A percentile compares a stretch with the other conserved stretches of the same genome.
These are phyloP conservation scores for Immersiella caudata DNA, from an alignment of 495 filamentous ascomycete species.

Conservation along the genomic window DNA sequence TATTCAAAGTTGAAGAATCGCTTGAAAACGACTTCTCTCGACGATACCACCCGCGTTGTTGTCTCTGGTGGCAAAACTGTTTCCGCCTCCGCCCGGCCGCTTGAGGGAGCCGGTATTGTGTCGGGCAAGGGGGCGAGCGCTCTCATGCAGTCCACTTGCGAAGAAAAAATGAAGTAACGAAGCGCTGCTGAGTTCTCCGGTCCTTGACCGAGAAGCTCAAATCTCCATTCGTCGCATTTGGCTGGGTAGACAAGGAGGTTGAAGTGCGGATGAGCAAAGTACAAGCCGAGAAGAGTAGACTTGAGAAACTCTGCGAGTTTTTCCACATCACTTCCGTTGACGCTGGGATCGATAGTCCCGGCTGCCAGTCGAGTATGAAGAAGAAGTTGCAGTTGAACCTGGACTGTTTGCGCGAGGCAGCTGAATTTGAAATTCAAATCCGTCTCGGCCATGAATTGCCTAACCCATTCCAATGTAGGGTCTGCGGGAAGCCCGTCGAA, in stretches of 20 bases:
- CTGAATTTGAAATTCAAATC: not conserved
- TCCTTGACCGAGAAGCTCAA: slow-evolving; percentile 25
- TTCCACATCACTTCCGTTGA: slow-evolving; percentile 25
- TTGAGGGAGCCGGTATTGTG: not conserved
- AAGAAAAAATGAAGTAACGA: slow-evolving; percentile 41
- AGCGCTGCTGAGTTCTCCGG: slow-evolving; percentile 32
- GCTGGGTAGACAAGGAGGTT: slow-evolving; percentile 47
- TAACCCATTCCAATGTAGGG: not conserved
- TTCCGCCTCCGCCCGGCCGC: not conserved
- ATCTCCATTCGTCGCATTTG: slow-evolving; percentile 44
- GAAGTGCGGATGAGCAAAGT: slow-evolving; percentile 34
- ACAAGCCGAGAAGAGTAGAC: slow-evolving; percentile 36
- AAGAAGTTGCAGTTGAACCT: slow-evolving; percentile 11
- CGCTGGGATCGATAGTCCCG: slow-evolving; percentile 27
- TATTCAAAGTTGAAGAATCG: slow-evolving; percentile 34
- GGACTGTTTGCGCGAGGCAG: not conserved
- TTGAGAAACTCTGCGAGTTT: slow-evolving; percentile 39
- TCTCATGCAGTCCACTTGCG: slow-evolving; percentile 23
- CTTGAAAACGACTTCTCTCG: slow-evolving; percentile 28
- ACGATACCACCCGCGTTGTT: too few species aligned
- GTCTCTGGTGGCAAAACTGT: not conserved
- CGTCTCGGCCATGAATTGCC: not conserved
- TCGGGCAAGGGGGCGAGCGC: slow-evolving; percentile 27
- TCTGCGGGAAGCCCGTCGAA: slow-evolving; percentile 8
- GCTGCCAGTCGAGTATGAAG: slow-evolving; percentile 17